These are phyloP conservation scores for Mycena sanguinolenta DNA, from an alignment of 768 basidiomycete genomes.

Conservation along the genomic window DNA sequence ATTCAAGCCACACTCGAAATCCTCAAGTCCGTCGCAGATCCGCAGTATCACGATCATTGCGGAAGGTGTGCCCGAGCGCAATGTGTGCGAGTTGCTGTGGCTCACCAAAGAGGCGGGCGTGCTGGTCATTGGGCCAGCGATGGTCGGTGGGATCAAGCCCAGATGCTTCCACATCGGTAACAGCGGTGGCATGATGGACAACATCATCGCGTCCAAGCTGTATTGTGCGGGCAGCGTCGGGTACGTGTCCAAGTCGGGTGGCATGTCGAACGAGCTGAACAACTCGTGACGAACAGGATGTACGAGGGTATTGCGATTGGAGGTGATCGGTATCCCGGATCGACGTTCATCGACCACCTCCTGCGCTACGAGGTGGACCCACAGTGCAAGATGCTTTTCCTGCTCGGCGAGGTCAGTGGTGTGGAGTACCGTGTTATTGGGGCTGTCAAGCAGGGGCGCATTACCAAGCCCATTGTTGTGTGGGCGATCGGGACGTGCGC, in stretches of 20 bases:
- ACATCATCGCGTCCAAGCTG: constrained; percentile 98
- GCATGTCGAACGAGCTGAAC: constrained; percentile 99
- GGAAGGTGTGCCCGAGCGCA: constrained; percentile 98
- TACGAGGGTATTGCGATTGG: constrained; percentile 99
- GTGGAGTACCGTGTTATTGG: constrained; percentile 99
- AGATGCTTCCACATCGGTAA: constrained; percentile 99
- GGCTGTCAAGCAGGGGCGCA: constrained; percentile 91
- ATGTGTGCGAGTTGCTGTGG: constrained; percentile 96
- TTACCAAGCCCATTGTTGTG: constrained; percentile 99
- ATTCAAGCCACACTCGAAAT: constrained; percentile 95
- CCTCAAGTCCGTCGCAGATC: constrained; percentile 68
- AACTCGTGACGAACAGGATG: constrained; percentile 97
- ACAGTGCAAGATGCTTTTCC: constrained; percentile 98
- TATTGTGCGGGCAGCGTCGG: constrained; percentile 98
- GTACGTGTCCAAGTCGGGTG: constrained; percentile 99
- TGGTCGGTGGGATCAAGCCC: constrained; percentile 99
- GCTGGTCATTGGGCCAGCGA: constrained; percentile 94
- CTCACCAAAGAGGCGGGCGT: constrained; percentile 88
- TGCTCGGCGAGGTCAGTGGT: constrained; percentile 98
- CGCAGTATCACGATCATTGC: constrained; percentile 91
- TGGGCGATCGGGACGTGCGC: constrained; percentile 99
- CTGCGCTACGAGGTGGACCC: constrained; percentile 97
- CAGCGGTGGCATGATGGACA: constrained; percentile 99
- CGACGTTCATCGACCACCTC: constrained; percentile 99
- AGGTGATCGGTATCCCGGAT: constrained; percentile 98